Conservation (phyloP, 2,329 filamentous ascomycete species). For the Fusarium brachygibbosum region DNA sequence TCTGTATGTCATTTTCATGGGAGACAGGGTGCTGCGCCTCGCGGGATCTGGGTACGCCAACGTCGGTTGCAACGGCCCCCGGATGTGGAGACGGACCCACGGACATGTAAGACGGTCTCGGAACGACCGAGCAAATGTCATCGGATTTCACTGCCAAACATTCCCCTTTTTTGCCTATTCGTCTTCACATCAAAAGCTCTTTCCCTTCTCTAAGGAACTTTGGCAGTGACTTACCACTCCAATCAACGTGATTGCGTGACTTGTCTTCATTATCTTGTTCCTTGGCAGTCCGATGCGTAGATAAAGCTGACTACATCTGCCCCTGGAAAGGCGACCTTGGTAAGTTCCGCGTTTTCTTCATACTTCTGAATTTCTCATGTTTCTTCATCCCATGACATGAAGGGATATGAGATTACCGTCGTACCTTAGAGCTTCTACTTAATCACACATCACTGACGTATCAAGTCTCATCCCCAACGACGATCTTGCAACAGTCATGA, state of each 20-base stretch:
- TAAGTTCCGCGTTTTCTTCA: background rate
- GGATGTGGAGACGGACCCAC: conserved; percentile 9
- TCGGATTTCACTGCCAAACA: background rate
- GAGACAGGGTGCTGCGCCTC: conserved; percentile 27
- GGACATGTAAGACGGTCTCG: background rate
- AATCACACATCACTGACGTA: fast-evolving
- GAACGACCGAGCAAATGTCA: conserved; percentile 15
- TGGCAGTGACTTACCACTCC: background rate
- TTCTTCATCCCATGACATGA: background rate
- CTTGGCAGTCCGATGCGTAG: background rate
- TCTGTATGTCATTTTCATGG: background rate
- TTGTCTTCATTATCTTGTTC: background rate
- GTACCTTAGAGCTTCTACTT: too few species aligned
- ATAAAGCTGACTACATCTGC: background rate
- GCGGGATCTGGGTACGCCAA: conserved; percentile 27
- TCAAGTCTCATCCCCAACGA: fast-evolving
- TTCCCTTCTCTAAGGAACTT: background rate
- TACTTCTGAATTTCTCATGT: background rate
- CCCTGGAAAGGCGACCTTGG: background rate
- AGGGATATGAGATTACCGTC: background rate
- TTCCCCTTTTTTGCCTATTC: background rate
- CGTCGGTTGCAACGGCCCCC: conserved; percentile 20
- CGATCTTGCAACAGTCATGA: background rate
- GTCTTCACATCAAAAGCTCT: background rate
- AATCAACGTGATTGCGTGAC: background rate